Base-by-base conservation (phyloP, 352 stramenopile species). In the Phytophthora citrophthora region DNA sequence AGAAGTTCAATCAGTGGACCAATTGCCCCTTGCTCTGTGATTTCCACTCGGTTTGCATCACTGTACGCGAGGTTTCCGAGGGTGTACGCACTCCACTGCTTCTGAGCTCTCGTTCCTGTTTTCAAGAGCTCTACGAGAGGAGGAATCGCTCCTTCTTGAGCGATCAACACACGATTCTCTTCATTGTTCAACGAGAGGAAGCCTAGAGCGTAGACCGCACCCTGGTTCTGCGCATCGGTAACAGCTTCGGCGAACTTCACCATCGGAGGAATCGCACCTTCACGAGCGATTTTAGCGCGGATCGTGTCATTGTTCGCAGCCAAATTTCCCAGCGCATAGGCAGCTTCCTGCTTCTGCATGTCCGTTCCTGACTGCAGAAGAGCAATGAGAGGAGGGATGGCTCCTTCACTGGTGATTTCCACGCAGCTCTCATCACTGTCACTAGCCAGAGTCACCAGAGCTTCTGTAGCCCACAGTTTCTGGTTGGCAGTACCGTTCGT, bases 271-370 rank as follows among this genome's bases (percentile, higher is more conserved):
- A 72, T 64, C 1, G 57, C 64, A 27, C 58, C 64, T 61, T 63
- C 50, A 4, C 58, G 57, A 16, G 54, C 31, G 20, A 70, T 64
- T 48, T 27, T 52, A 15, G 40, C 47, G 23, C 64, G 57, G 15
- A 27, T 63, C 12, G 13, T 32, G 0, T 52, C 24, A 24, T 47
- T 64, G 29, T 58, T 50, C 10, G 46, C 52, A 8, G 64, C 50
- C 13, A 72, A 20, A 53, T 64, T 72, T n/a, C 64, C 57, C 7
- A 72, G 23, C 0, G 64, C 58, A 27, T 72, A 64, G 0, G 64
- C 57, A 2, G 64, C 57, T 48, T 68, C 57, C 32, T 72, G 58
- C 34, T 59, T 59, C 12, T 72, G 64, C 58, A 68, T 68, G 15
- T 72, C 58, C 1, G 57, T 68, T 4, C 57, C 64, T 10, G 52